Conservation (phyloP, 495 filamentous ascomycete species). For the Neurospora cerealis region DNA sequence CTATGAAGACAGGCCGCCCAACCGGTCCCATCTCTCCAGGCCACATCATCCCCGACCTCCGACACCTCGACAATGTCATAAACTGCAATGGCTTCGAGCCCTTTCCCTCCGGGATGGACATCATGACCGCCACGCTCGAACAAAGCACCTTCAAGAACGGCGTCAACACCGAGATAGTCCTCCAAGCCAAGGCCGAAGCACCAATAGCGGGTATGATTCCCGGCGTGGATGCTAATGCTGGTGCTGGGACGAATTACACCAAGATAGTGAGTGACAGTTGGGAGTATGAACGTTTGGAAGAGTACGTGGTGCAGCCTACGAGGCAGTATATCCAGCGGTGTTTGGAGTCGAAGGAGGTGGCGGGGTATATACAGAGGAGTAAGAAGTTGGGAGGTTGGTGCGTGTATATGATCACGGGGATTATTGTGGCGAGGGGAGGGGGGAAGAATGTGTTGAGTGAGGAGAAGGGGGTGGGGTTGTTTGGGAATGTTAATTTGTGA, state of each 20-base stretch:
- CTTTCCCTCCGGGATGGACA: background rate
- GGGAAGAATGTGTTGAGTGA: background rate
- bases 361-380: background rate
- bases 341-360: background rate
- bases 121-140: background rate
- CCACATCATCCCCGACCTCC: constrained; percentile 1
- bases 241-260: background rate
- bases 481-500: too few species aligned
- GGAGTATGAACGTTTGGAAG: background rate
- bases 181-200: background rate
- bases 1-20: background rate
- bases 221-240: background rate
- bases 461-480: too few species aligned
- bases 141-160: background rate
- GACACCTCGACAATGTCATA: background rate
- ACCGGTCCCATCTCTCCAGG: constrained; percentile 1
- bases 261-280: background rate
- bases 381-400: background rate
- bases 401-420: constrained; percentile 7
- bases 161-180: background rate
- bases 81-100: constrained; percentile 1
- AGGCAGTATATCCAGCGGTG: background rate
- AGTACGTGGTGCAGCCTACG: background rate
- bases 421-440: constrained; percentile 3
- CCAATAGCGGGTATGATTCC: background rate